Percentiles rank a stretch among this genome's conserved stretches.
These are phyloP conservation scores for Epichloe uncinata DNA, from an alignment of 2,329 filamentous ascomycete species.

Conservation along the genomic window DNA sequence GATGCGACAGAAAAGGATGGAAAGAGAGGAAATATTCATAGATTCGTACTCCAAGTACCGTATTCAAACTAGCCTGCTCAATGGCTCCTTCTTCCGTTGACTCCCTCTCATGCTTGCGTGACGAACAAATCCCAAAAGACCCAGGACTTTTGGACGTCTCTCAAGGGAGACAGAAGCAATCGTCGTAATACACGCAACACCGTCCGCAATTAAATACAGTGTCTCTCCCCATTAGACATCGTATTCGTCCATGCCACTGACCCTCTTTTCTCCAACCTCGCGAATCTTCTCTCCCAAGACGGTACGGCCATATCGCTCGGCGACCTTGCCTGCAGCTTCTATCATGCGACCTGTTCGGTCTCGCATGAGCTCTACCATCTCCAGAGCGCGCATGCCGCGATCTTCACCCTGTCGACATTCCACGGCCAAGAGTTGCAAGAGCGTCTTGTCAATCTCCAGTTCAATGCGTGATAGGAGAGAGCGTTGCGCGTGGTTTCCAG, in stretches of 20 bases:
- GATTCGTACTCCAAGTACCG: background rate
- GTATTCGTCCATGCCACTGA: constrained; percentile 47
- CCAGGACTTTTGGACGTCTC: no score
- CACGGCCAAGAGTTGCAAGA: constrained; percentile 75
- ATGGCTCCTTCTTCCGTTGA: background rate
- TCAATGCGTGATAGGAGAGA: constrained; percentile 56
- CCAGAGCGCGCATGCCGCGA: constrained; percentile 83
- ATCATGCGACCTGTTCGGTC: constrained; percentile 81
- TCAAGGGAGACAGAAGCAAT: background rate
- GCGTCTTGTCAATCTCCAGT: constrained; percentile 75
- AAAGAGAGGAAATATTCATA: background rate
- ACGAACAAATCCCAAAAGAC: background rate
- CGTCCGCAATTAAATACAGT: background rate
- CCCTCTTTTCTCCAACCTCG: constrained; percentile 61
- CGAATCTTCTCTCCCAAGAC: constrained; percentile 84
- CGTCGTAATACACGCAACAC: background rate
- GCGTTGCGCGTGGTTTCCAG: constrained; percentile 45
- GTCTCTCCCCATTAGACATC: constrained; percentile 8
- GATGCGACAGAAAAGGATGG: no score
- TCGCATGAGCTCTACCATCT: constrained; percentile 75
- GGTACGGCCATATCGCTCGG: constrained; percentile 66
- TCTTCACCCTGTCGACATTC: constrained; percentile 93
- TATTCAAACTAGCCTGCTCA: background rate
- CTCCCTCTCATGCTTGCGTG: background rate
- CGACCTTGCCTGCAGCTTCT: constrained; percentile 81